Evolutionary conservation across 495 filamentous ascomycete species (phyloP).

Genomic region (Penicillium crystallinum): DNA sequence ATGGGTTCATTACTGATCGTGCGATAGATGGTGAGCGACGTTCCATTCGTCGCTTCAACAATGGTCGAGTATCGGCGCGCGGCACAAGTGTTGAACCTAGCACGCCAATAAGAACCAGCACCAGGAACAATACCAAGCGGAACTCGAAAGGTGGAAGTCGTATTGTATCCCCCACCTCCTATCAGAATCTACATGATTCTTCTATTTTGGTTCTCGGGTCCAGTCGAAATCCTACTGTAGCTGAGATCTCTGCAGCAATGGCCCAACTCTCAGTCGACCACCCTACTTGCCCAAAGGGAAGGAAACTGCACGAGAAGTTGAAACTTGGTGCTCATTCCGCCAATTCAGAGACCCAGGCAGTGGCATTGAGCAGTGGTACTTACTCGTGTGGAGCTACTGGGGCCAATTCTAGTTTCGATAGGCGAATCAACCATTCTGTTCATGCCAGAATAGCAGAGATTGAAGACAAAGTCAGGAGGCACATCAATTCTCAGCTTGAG

Average conservation of each 20-base stretch:
- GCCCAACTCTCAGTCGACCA: not conserved
- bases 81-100: not conserved
- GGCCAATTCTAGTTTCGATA: not conserved
- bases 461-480: not conserved
- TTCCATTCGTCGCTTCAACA: not conserved
- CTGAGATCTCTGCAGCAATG: not conserved
- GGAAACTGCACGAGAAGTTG: not conserved
- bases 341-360: no score
- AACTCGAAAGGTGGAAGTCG: not conserved
- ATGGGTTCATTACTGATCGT: slow-evolving; percentile 1
- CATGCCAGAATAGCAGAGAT: not conserved
- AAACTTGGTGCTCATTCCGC: not conserved
- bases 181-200: no score
- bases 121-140: not conserved
- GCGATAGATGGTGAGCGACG: not conserved
- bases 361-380: not conserved
- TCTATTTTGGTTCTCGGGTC: not conserved
- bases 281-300: not conserved
- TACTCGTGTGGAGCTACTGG: not conserved
- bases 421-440: not conserved
- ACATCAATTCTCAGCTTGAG: not conserved
- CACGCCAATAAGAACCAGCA: not conserved
- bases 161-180: not conserved
- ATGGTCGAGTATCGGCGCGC: slow-evolving; percentile 2
- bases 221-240: not conserved